Evolutionary conservation across 2,329 filamentous ascomycete genomes (phyloP).

Genomic region (Aspergillus oerlinghausenensis): DNA sequence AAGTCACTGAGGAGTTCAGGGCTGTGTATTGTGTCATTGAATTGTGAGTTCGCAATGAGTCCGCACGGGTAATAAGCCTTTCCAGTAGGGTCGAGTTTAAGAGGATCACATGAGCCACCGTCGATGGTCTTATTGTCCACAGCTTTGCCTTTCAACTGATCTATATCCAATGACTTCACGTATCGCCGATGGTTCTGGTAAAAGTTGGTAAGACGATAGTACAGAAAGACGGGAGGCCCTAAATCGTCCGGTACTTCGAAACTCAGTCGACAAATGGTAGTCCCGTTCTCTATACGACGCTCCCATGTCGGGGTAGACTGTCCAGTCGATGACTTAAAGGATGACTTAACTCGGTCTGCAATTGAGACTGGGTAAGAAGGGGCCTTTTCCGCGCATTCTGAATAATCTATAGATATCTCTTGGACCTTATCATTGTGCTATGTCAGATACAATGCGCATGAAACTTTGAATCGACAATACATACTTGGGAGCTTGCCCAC

Average conservation of each 20-base stretch:
- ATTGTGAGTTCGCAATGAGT: slow-evolving; percentile 91
- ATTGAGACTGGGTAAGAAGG: slow-evolving; percentile 47
- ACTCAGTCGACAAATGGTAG: slow-evolving; percentile 62
- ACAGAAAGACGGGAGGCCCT: slow-evolving; percentile 78
- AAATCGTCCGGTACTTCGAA: slow-evolving; percentile 79
- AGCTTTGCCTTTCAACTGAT: slow-evolving; percentile 73
- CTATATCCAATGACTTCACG: slow-evolving; percentile 78
- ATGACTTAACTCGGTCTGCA: slow-evolving; percentile 54
- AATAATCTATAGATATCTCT: slow-evolving; percentile 89
- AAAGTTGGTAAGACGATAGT: slow-evolving; percentile 95
- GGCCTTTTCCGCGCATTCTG: slow-evolving; percentile 62
- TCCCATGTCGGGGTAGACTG: slow-evolving; percentile 31
- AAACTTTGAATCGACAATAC: slow-evolving; percentile 11
- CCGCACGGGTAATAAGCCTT: slow-evolving; percentile 91
- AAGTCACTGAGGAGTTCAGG: slow-evolving; percentile 56
- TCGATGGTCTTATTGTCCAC: slow-evolving; percentile 59
- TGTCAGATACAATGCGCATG: slow-evolving; percentile 7
- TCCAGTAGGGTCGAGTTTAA: slow-evolving; percentile 52
- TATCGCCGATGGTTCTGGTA: slow-evolving; percentile 98
- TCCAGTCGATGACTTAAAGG: slow-evolving; percentile 61
- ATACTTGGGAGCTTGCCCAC: slow-evolving; percentile 76
- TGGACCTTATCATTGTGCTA: slow-evolving; percentile 55
- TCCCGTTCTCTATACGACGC: slow-evolving; percentile 30
- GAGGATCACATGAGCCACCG: slow-evolving; percentile 69
- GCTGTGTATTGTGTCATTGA: slow-evolving; percentile 82